Evolutionary conservation across 495 filamentous ascomycete genomes (phyloP).

Genomic region (Xylaria castorea): DNA sequence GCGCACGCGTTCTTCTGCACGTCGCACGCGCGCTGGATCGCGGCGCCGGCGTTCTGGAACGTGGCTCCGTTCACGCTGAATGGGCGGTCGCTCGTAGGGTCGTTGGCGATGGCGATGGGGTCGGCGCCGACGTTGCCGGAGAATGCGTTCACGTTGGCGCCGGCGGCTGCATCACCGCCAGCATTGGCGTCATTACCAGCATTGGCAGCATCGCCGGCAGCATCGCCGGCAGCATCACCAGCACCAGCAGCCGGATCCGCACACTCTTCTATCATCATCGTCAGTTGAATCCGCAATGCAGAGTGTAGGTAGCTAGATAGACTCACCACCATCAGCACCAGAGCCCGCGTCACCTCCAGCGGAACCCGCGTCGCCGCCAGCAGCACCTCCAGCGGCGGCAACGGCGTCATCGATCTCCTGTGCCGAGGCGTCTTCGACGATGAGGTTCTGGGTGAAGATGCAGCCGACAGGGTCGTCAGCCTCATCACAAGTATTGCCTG

Average conservation of each 20-base stretch:
- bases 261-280: slow-evolving; percentile 32
- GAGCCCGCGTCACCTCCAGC: slow-evolving; percentile 25
- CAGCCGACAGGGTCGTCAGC: slow-evolving; percentile 62
- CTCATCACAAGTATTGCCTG: slow-evolving; percentile 64
- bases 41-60: slow-evolving; percentile 58
- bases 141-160: slow-evolving; percentile 63
- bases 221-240: slow-evolving; percentile 30
- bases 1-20: slow-evolving; percentile 64
- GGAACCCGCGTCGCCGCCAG: slow-evolving; percentile 19
- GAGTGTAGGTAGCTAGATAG: neutral
- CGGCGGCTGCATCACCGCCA: slow-evolving; percentile 24
- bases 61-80: slow-evolving; percentile 62
- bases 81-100: slow-evolving; percentile 53
- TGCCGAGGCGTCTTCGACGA: slow-evolving; percentile 63
- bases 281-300: neutral
- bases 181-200: slow-evolving; percentile 2
- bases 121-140: slow-evolving; percentile 60
- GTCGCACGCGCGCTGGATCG: slow-evolving; percentile 60
- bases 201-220: slow-evolving; percentile 16
- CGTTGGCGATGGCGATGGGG: slow-evolving; percentile 55
- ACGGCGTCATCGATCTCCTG: slow-evolving; percentile 63
- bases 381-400: slow-evolving; percentile 37
- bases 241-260: slow-evolving; percentile 38
- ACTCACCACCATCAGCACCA: slow-evolving; percentile 30
- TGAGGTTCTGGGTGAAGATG: slow-evolving; percentile 66